Conservation (phyloP, 305 asterid genomes). For the Rubia tinctorum region DNA sequence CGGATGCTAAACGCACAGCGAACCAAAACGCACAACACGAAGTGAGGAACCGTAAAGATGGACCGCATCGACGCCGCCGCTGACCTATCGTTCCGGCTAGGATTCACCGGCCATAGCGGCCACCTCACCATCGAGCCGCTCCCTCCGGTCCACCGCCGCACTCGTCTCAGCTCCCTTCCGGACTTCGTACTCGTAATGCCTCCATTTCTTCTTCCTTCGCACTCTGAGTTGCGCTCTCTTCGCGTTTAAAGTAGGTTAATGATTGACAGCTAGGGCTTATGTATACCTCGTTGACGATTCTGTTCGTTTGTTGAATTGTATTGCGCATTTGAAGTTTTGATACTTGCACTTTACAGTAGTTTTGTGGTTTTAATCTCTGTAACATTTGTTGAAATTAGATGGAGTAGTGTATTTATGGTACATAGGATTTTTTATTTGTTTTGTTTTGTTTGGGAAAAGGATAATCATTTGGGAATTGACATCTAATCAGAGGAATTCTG, state of each 20-base stretch:
- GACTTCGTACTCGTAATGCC: slow-evolving; percentile 75
- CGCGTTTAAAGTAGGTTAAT: background rate
- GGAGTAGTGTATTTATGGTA: background rate
- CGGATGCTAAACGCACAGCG: background rate
- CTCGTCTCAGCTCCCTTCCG: slow-evolving; percentile 60
- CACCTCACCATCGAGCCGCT: slow-evolving; percentile 81
- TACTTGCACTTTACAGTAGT: background rate
- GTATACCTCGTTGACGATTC: background rate
- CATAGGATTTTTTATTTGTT: background rate
- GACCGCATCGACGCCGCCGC: slow-evolving; percentile 62
- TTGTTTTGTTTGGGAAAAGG: background rate
- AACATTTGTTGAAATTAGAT: background rate
- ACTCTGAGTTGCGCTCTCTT: background rate
- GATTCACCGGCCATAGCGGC: slow-evolving; percentile 90
- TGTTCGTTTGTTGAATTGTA: background rate
- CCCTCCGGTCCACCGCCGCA: slow-evolving; percentile 68
- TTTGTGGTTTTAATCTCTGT: background rate
- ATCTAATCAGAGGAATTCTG: background rate
- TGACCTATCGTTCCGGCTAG: slow-evolving; percentile 73
- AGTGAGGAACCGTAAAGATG: slow-evolving; percentile 30
- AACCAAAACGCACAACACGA: slow-evolving; percentile 3
- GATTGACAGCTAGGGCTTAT: slow-evolving; percentile 3
- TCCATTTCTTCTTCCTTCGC: background rate
- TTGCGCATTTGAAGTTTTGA: background rate
- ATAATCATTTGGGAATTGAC: background rate